These are phyloP conservation scores for Oenanthe javanica DNA, from an alignment of 140 eudicot species.

Conservation along the genomic window DNA sequence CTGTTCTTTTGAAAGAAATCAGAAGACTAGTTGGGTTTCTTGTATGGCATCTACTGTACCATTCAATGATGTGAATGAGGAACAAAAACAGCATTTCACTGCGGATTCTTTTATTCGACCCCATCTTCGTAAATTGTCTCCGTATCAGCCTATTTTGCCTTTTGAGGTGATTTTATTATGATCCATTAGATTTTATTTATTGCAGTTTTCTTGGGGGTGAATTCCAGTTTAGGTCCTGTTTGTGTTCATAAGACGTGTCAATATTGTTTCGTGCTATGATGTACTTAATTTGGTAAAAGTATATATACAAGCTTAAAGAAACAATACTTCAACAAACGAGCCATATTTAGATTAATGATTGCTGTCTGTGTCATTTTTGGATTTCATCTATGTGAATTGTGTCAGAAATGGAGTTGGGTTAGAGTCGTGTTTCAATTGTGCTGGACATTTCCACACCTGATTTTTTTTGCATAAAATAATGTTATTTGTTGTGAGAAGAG, in stretches of 20 bases:
- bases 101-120: slow-evolving; percentile 90
- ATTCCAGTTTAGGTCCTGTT: not conserved
- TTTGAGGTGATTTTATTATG: slow-evolving; percentile 50
- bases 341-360: not conserved
- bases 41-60: slow-evolving; percentile 55
- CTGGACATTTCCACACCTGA: not conserved
- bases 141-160: slow-evolving; percentile 89
- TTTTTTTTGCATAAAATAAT: not conserved
- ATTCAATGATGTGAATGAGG: slow-evolving; percentile 20
- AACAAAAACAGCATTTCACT: slow-evolving; percentile 27
- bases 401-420: not conserved
- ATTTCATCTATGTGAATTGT: not conserved
- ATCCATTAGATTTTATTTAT: not conserved
- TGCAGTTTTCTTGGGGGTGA: not conserved
- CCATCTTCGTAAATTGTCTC: slow-evolving; percentile 76
- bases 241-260: not conserved
- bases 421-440: not conserved
- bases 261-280: not conserved
- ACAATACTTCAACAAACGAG: not conserved
- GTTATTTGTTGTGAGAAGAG: not conserved
- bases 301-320: not conserved
- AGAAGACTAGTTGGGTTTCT: slow-evolving; percentile 22
- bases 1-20: slow-evolving; percentile 21
- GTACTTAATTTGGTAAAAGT: not conserved
- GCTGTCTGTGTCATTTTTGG: not conserved